Percentiles rank a stretch among this genome's conserved stretches.
These are phyloP conservation scores for Ilex paraguariensis DNA, from an alignment of 305 asterid species.

Conservation along the genomic window DNA sequence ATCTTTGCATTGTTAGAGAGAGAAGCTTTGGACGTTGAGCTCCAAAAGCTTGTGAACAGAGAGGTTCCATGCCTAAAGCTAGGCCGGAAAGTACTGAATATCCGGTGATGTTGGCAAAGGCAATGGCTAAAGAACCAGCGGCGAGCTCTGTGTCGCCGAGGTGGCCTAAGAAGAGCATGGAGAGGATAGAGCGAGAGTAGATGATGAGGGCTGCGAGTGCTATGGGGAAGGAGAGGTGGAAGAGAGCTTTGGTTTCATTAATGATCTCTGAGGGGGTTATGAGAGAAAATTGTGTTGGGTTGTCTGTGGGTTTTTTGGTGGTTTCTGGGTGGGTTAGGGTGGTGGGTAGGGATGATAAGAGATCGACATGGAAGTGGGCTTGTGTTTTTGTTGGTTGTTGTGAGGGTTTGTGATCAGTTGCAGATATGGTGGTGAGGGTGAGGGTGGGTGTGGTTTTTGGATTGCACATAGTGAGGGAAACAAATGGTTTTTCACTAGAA, in stretches of 20 bases:
- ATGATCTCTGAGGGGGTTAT: slow-evolving; percentile 29
- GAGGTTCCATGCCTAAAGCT: slow-evolving; percentile 84
- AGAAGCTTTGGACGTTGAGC: slow-evolving; percentile 58
- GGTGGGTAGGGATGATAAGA: slow-evolving; percentile 26
- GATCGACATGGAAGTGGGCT: slow-evolving; percentile 36
- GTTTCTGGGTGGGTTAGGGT: slow-evolving; percentile 23
- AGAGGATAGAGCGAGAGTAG: slow-evolving; percentile 63
- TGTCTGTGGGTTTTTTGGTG: slow-evolving; percentile 11
- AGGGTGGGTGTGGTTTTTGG: slow-evolving; percentile 30
- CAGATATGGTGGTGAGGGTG: slow-evolving; percentile 22
- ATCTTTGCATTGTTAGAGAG: slow-evolving; percentile 57
- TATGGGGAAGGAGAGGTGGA: slow-evolving; percentile 57
- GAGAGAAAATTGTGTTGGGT: slow-evolving; percentile 9
- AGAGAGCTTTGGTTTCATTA: slow-evolving; percentile 44
- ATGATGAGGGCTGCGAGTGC: slow-evolving; percentile 65
- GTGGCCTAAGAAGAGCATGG: slow-evolving; percentile 73
- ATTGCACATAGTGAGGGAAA: slow-evolving; percentile 46
- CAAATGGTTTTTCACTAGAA: neutral
- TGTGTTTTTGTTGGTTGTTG: slow-evolving; percentile 23
- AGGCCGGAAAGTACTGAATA: slow-evolving; percentile 70
- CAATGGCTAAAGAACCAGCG: slow-evolving; percentile 74
- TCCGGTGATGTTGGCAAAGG: slow-evolving; percentile 76
- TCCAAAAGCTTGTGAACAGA: slow-evolving; percentile 82
- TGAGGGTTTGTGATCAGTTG: slow-evolving; percentile 22
- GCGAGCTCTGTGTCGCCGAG: slow-evolving; percentile 70